Base-by-base conservation (phyloP, 208 protist genomes). In the Crithidia fasciculata region DNA sequence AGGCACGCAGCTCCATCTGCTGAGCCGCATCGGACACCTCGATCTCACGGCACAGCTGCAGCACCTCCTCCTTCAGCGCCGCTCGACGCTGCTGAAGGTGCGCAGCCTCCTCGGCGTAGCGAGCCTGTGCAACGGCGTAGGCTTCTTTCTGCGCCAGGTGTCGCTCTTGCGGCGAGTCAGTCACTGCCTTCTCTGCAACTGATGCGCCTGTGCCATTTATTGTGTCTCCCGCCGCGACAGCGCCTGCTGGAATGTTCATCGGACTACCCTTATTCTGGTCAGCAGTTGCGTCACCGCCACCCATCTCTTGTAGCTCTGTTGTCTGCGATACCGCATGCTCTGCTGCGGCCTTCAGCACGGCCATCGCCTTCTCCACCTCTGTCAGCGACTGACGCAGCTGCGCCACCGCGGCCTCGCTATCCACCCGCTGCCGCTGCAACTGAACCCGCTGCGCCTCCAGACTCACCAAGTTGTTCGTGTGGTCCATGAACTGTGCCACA, bases 1-100 rank as follows among this genome's bases (percentile, higher is more conserved):
- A 82, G 12, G 50, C 52, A 54, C 78, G 69, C 43, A 86, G 84
- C 28, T 68, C 72, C 56, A 18, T 49, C 73, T 89, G 84, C 73
- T 86, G 77, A 3, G 63, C 74, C 3, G 78, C 77, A 60, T 89
- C 87, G 2, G 74, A 80, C 15, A 49, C 76, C 64, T 91, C 87
- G 19, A 87, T 84, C 13, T 71, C 67, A 5, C 65, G 28, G 69
- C 85, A 90, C 3, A 87, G 69, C 56, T 52, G 45, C 50, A 70
- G 47, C 7, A 90, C 59, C 8, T 40, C 55, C 8, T 49, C 57
- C 54, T 81, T 85, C 49, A 90, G 54, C 15, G 39, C 53, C 50
- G 65, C 72, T 52, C 72, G 72, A 28, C 52, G 45, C 45, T 40
- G 55, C 37, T 67, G 80, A 9, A 66, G 58, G 28, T 36, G 12